Conservation (phyloP, 768 basidiomycete species). For the Pleurotus citrinopileatus region DNA sequence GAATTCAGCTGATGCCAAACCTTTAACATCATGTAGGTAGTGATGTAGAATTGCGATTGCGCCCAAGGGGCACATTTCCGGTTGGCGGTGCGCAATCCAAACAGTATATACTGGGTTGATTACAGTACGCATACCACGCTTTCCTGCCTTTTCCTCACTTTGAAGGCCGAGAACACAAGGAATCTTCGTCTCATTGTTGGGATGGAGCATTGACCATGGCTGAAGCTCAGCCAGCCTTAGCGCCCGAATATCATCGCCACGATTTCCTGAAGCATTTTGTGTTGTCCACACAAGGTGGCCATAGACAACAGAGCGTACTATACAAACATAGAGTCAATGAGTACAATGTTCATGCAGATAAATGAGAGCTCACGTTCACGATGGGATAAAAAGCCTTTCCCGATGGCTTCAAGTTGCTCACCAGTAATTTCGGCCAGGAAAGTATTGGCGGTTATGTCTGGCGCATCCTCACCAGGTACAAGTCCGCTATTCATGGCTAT, state of each 20-base stretch:
- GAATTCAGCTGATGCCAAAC: conserved; percentile 13
- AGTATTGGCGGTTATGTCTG: conserved; percentile 28
- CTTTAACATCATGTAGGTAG: conserved; percentile 21
- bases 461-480: conserved; percentile 24
- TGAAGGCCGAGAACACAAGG: conserved; percentile 23
- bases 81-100: conserved; percentile 24
- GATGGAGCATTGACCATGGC: conserved; percentile 23
- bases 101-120: conserved; percentile 26
- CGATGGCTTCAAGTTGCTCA: conserved; percentile 21
- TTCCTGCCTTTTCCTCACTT: conserved; percentile 24
- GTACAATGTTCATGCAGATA: neutral
- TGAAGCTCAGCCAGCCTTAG: conserved; percentile 24
- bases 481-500: conserved; percentile 22
- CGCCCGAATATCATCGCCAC: conserved; percentile 26
- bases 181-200: conserved; percentile 18
- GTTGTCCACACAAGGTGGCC: conserved; percentile 26
- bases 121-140: conserved; percentile 22
- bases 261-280: conserved; percentile 27
- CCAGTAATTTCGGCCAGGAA: conserved; percentile 25
- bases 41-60: conserved; percentile 25
- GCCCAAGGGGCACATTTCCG: conserved; percentile 23
- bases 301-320: conserved; percentile 20
- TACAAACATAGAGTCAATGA: conserved; percentile 1
- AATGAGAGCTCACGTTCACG: conserved; percentile 21
- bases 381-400: conserved; percentile 23